phyloP scores from a whole-genome alignment of 1,139 yeast genomes.

The Sugiyamaella grinbergsii region DNA sequence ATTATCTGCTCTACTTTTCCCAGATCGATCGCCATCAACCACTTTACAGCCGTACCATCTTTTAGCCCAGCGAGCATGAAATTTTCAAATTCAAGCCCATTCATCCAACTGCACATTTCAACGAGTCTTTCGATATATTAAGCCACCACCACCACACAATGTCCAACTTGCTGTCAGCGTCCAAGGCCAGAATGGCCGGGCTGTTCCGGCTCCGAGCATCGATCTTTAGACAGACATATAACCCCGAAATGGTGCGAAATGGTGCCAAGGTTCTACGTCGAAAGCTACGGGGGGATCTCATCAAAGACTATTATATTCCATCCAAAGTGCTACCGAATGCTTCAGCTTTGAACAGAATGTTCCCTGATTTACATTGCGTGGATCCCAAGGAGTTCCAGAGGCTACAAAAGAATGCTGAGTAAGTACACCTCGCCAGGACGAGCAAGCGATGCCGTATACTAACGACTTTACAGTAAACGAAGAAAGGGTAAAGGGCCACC shows the following conservation, averaged over 20 bases:
- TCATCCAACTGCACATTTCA: not conserved
- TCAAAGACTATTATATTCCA: constrained; percentile 70
- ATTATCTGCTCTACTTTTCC: too few species aligned
- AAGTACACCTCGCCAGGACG: constrained; percentile 21
- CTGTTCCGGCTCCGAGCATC: constrained; percentile 59
- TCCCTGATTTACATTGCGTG: constrained; percentile 58
- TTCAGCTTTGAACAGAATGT: constrained; percentile 65
- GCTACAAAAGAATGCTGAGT: constrained; percentile 37
- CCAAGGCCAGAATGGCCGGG: constrained; percentile 53
- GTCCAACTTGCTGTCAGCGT: constrained; percentile 17
- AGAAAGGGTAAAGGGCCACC: constrained; percentile 37
- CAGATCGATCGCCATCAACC: too few species aligned
- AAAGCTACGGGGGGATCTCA: constrained; percentile 73
- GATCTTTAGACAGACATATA: constrained; percentile 64
- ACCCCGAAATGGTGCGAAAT: constrained; percentile 70
- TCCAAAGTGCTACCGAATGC: constrained; percentile 48
- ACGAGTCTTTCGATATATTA: too few species aligned
- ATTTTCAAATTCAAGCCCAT: not conserved
- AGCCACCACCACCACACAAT: too few species aligned
- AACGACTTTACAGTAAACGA: constrained; percentile 19
- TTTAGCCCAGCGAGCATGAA: not conserved
- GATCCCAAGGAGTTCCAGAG: constrained; percentile 73
- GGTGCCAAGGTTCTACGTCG: constrained; percentile 75
- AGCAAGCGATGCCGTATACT: constrained; percentile 9
- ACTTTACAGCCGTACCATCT: not conserved